Evolutionary conservation across 768 basidiomycete species (phyloP), one percentile per base, ranked within the genome.

Genomic region (Albatrellus ellisii): DNA sequence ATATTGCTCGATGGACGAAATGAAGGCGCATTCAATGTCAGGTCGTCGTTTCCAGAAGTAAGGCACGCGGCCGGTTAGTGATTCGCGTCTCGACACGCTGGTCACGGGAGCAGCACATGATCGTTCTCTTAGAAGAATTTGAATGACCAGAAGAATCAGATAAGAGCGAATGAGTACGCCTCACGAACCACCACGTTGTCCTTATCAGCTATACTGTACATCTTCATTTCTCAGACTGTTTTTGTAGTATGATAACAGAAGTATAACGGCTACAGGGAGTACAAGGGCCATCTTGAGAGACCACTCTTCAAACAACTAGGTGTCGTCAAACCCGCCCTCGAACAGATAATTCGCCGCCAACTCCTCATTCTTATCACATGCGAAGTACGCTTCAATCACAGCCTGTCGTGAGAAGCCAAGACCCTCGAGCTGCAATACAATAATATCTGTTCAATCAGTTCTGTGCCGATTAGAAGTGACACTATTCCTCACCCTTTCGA

Each of bases 341-440:
- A 97, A 92, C 52, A 97, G 60, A 53, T 80, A 94, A 56, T 95
- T 95, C 11, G 94, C 95, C 7, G 95, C 91, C 15, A 92, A 63
- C 56, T 97, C 90, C 62, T 98, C 95, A 56, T 98, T 90, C 72
- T 87, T 90, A 59, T 90, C 95, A 60, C 92, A 97, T 2, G 80
- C 85, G 56, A 94, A 75, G 62, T 86, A 99, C 1, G 95, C 95
- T 60, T 97, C 76, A 26, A 92, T 63, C n/a, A 70, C 94, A 0
- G 67, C 65, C 33, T 90, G 69, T 29, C 88, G 73, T 14, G 85
- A 60, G 60, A 99, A 98, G 1, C 95, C 94, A 35, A 98, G 75
- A 1, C 65, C 79, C 62, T 87, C 75, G 47, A 95, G 67, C 92
- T 95, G 49, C 2, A 26, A 14, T 11, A n/a, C 3, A 42, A 17